Base-by-base conservation (phyloP, 345 rosid species). In the Eucalyptus tenuipes region DNA sequence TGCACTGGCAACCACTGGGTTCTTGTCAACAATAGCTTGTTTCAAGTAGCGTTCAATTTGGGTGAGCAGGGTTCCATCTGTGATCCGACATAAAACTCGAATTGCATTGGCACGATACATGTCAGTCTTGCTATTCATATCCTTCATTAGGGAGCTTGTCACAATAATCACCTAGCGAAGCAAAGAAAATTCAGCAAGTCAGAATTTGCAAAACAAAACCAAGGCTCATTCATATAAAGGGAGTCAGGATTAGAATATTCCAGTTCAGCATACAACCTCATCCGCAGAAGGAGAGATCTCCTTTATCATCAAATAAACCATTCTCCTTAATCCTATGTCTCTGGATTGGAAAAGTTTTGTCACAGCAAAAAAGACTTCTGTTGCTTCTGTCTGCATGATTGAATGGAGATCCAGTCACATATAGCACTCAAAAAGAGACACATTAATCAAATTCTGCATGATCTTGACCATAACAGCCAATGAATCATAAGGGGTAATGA, bases 1-100 rank as follows among this genome's bases (percentile, higher is more conserved):
- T 89, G 99, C 99, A 94, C 99, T 98, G 37, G 99, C 97, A 90
- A 98, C 99, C 89, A 97, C 98, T 7, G 99, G 99, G 91, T 98
- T 98, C 92, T 98, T 97, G 93, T 98, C 99, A 90, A 98, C 99
- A 88, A 98, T 97, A 85, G 99, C 99, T 94, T 98, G 99, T 91
- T 98, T 98, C 93, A 98, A 91, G 90, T 96, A 98, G 64, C 99
- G 94, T 91, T 98, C 99, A 55, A 97, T 96, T 87, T 98, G 99
- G 89, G 98, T 93, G 31, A 98, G 95, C 88, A 98, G 98, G 68
- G 98, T 94, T 89, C 99, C 99, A 68, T 98, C 99, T 42, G 95
- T 97, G 86, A 98, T 98, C 80, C 93, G 97, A 89, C 99, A 98
- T 90, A 98, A 98, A 89, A 98, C 99, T 90, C 99, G 97, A 86